Conservation (phyloP, 2,329 filamentous ascomycete genomes). For the Colletotrichum tropicale region DNA sequence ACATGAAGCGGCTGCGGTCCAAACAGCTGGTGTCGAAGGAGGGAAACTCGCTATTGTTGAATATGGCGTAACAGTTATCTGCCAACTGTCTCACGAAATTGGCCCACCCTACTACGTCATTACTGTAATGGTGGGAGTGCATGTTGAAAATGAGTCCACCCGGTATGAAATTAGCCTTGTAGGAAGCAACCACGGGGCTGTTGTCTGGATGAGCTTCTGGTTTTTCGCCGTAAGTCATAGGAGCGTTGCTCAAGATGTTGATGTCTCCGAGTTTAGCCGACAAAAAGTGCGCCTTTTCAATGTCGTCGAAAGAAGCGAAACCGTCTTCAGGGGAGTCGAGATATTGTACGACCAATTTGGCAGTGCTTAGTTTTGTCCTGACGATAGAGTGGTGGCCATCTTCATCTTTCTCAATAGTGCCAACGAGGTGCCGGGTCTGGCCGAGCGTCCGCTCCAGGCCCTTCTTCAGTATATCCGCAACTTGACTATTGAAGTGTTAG, state of each 20-base stretch:
- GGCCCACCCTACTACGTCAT: conserved; percentile 47
- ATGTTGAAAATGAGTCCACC: conserved; percentile 46
- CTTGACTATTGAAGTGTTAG: conserved; percentile 2
- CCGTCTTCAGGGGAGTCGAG: conserved; percentile 31
- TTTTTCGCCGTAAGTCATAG: conserved; percentile 44
- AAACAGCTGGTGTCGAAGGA: conserved; percentile 38
- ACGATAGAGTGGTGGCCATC: conserved; percentile 38
- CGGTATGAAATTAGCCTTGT: conserved; percentile 44
- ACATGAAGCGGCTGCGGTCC: conserved; percentile 37
- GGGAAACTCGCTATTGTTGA: conserved; percentile 32
- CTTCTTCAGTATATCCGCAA: conserved; percentile 29
- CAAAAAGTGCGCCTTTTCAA: conserved; percentile 39
- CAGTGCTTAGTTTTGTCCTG: conserved; percentile 36
- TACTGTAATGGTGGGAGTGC: conserved; percentile 46
- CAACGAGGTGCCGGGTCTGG: conserved; percentile 40
- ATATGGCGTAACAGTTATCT: conserved; percentile 43
- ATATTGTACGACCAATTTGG: conserved; percentile 38
- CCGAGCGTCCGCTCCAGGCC: conserved; percentile 40
- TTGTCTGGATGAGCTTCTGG: conserved; percentile 39
- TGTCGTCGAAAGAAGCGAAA: conserved; percentile 35
- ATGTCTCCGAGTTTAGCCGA: conserved; percentile 35
- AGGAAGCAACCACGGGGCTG: conserved; percentile 38
- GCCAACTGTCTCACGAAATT: conserved; percentile 42
- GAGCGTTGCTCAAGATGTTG: conserved; percentile 34
- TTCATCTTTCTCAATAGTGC: conserved; percentile 41